These are phyloP conservation scores for Suhomyces sp. DNA, from an alignment of 805 yeast genomes.

Conservation along the genomic window DNA sequence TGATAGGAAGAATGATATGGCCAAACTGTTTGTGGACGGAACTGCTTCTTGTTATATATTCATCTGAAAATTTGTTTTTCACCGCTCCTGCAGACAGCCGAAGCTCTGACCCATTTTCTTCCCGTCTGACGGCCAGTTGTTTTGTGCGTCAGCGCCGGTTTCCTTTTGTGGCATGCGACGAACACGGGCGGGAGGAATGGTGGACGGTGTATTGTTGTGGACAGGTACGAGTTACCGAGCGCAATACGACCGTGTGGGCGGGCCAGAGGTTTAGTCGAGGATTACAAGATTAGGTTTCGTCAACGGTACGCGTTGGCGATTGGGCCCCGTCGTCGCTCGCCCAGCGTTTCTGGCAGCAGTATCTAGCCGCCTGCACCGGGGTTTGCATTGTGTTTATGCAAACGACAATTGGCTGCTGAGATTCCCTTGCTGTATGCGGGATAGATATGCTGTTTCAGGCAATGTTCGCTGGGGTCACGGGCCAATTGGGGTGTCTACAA, in stretches of 20 bases:
- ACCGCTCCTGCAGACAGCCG: background rate
- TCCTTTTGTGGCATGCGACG: background rate
- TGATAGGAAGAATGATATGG: background rate
- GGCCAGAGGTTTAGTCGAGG: background rate
- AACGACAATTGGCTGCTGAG: background rate
- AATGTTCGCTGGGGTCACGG: background rate
- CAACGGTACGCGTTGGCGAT: background rate
- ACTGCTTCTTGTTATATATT: background rate
- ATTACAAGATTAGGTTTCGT: background rate
- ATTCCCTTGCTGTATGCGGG: background rate
- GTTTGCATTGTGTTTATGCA: background rate
- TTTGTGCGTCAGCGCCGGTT: background rate
- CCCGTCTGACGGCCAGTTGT: constrained; percentile 1
- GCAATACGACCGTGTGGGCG: background rate
- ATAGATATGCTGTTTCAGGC: background rate
- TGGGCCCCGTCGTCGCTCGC: background rate
- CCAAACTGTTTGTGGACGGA: background rate
- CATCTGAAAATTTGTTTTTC: constrained; percentile 2
- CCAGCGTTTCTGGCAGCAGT: background rate
- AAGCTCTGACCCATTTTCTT: background rate
- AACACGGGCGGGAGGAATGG: constrained; percentile 1
- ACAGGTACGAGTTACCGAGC: background rate
- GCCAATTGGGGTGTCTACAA: background rate
- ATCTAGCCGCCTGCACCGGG: background rate
- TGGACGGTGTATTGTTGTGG: background rate